A percentile compares a stretch with the other conserved stretches of the same genome.
These are phyloP conservation scores for Mrakia hoshinonis DNA, from an alignment of 768 basidiomycete genomes.

Conservation along the genomic window DNA sequence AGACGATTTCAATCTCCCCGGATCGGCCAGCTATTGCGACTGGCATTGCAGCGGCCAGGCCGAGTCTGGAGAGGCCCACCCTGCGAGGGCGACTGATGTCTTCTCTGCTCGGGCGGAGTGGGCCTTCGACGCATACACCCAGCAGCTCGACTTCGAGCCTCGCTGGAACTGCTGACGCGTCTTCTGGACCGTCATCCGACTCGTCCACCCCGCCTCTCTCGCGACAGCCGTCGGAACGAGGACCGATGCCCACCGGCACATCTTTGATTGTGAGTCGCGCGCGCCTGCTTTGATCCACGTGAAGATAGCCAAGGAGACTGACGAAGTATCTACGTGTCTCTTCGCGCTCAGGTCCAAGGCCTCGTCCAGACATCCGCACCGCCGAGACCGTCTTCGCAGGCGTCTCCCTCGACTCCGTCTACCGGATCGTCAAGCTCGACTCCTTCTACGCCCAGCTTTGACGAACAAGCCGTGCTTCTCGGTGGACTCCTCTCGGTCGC, in stretches of 20 bases:
- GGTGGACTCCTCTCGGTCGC: slow-evolving; percentile 23
- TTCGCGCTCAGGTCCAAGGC: slow-evolving; percentile 23
- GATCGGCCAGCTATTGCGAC: background rate
- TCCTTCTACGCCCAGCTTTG: background rate
- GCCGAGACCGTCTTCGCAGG: background rate
- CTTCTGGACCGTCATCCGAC: no score
- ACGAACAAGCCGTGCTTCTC: slow-evolving; percentile 26
- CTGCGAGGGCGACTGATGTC: slow-evolving; percentile 4
- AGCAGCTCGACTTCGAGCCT: no score
- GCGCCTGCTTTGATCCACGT: background rate
- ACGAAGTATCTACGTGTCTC: background rate
- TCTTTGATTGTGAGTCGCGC: background rate
- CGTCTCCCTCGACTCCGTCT: background rate
- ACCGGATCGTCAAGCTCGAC: background rate
- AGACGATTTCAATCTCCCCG: background rate
- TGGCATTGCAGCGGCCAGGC: background rate
- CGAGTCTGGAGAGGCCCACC: background rate
- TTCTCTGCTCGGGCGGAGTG: background rate
- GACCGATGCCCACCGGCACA: no score
- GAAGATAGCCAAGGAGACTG: no score
- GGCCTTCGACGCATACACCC: no score
- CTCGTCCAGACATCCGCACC: slow-evolving; percentile 23
- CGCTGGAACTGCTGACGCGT: no score
- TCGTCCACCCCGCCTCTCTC: no score
- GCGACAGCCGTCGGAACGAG: no score